Evolutionary conservation across 495 filamentous ascomycete species (phyloP).

Genomic region (Penicillium arizonense): DNA sequence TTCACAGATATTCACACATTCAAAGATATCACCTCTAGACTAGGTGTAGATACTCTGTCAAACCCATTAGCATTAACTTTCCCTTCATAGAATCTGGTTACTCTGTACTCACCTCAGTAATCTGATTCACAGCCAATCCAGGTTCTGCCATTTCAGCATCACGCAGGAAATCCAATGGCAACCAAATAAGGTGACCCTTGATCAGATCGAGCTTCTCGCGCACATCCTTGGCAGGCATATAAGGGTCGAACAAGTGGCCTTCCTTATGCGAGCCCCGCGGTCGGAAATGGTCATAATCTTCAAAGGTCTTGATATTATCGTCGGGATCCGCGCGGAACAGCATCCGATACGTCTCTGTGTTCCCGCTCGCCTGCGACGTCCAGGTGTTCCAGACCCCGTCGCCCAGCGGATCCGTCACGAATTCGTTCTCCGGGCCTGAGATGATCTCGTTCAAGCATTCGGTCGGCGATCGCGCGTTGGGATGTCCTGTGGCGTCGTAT

Average conservation of each 20-base stretch:
- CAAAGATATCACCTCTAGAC: neutral
- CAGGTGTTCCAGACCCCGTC: constrained; percentile 84
- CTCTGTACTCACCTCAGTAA: constrained; percentile 55
- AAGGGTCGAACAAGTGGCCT: constrained; percentile 81
- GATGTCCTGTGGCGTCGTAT: constrained; percentile 66
- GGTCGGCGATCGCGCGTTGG: constrained; percentile 80
- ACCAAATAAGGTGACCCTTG: constrained; percentile 92
- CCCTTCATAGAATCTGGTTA: neutral
- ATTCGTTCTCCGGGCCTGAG: constrained; percentile 64
- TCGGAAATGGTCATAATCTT: constrained; percentile 79
- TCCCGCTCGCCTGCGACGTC: constrained; percentile 71
- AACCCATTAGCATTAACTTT: constrained; percentile 5
- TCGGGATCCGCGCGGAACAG: constrained; percentile 95
- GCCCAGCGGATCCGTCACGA: constrained; percentile 78
- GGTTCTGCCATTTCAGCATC: constrained; percentile 90
- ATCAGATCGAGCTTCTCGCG: constrained; percentile 73
- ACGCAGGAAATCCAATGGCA: constrained; percentile 82
- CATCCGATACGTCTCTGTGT: constrained; percentile 80
- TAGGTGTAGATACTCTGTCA: constrained; percentile 45
- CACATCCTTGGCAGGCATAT: constrained; percentile 66
- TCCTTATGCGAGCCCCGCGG: constrained; percentile 66
- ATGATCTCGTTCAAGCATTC: constrained; percentile 67
- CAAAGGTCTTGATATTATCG: constrained; percentile 81
- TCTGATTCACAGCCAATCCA: constrained; percentile 71
- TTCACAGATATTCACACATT: neutral